These are phyloP conservation scores for Magnolia sinica DNA, from an alignment of 164 flowering plant genomes.

Conservation along the genomic window DNA sequence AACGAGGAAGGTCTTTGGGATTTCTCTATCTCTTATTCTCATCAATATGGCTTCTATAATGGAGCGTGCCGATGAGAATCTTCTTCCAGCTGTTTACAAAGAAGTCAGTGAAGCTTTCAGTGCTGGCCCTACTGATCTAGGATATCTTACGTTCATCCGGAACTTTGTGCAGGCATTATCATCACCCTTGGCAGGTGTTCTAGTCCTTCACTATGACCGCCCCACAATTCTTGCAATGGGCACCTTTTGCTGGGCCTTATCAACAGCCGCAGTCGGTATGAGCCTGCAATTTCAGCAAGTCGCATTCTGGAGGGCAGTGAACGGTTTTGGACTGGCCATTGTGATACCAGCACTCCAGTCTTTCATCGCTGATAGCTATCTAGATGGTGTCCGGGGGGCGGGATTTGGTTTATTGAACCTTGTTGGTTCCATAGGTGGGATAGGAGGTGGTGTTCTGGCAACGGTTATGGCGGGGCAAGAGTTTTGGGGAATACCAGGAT, in stretches of 20 bases:
- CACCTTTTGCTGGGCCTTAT: conserved; percentile 85
- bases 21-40: conserved; percentile 81
- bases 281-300: conserved; percentile 68
- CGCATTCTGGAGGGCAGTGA: conserved; percentile 87
- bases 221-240: conserved; percentile 86
- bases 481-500: conserved; percentile 74
- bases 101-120: conserved; percentile 92
- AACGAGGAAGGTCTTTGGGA: conserved; percentile 59
- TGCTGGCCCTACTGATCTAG: conserved; percentile 87
- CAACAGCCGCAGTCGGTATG: conserved; percentile 90
- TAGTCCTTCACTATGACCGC: conserved; percentile 75
- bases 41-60: conserved; percentile 90
- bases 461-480: conserved; percentile 86
- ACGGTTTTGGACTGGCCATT: conserved; percentile 93
- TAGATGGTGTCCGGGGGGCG: conserved; percentile 76
- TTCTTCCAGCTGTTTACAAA: conserved; percentile 90
- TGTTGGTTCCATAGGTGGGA: conserved; percentile 81
- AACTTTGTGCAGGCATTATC: conserved; percentile 81
- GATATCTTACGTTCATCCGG: conserved; percentile 80
- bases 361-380: conserved; percentile 87
- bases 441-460: conserved; percentile 89
- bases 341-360: conserved; percentile 98
- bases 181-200: conserved; percentile 82
- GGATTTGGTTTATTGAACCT: conserved; percentile 82
- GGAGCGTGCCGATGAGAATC: conserved; percentile 98